Evolutionary conservation across 2,329 filamentous ascomycete genomes (phyloP).

Genomic region (Aspergillus vadensis): DNA sequence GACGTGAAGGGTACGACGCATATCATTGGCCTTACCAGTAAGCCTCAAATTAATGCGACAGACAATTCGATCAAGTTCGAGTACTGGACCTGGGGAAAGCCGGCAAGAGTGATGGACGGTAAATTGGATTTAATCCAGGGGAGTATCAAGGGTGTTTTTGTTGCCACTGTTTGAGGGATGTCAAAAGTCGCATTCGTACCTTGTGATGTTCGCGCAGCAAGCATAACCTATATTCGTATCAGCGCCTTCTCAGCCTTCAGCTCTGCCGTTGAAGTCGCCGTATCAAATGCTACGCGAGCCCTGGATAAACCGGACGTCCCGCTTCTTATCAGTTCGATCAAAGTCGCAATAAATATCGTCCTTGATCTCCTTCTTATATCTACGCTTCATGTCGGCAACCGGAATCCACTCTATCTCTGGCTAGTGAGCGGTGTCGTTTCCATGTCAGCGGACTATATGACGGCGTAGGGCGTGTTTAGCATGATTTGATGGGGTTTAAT

Average conservation of each 20-base stretch:
- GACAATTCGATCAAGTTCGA: no score
- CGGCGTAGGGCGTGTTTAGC: conserved; percentile 72
- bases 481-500: conserved; percentile 74
- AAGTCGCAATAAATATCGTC: conserved; percentile 67
- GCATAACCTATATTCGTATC: conserved; percentile 66
- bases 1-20: no score
- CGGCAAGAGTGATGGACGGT: no score
- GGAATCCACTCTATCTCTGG: conserved; percentile 73
- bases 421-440: conserved; percentile 65
- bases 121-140: no score
- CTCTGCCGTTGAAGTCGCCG: conserved; percentile 64
- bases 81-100: no score
- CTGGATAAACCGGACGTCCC: conserved; percentile 71
- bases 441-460: conserved; percentile 66
- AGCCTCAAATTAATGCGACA: no score
- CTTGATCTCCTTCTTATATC: conserved; percentile 70
- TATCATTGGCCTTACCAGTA: no score
- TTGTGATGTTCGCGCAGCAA: conserved; percentile 55
- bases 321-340: conserved; percentile 63
- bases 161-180: no score
- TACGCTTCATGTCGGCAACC: conserved; percentile 65
- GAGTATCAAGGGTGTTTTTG: no score
- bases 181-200: conserved; percentile 58
- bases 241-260: conserved; percentile 64
- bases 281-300: conserved; percentile 63